Evolutionary conservation across 768 basidiomycete genomes (phyloP).

Genomic region (Suillus fuscotomentosus): DNA sequence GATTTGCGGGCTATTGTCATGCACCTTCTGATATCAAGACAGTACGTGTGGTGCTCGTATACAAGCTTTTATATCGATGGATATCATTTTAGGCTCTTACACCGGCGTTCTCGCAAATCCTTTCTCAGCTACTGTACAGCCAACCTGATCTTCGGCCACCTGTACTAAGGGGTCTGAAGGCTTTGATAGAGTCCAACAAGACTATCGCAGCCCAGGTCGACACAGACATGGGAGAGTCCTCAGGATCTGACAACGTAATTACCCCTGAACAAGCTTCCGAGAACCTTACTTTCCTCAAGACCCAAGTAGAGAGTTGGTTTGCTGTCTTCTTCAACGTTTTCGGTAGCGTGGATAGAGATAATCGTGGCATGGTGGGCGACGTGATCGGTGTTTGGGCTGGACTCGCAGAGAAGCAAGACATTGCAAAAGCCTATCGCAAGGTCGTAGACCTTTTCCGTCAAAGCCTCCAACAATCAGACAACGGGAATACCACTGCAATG

Average conservation of each 20-base stretch:
- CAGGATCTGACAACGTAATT: conserved; percentile 33
- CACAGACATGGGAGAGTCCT: conserved; percentile 24
- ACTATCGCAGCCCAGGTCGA: conserved; percentile 43
- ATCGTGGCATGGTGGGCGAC: conserved; percentile 76
- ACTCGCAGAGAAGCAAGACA: conserved; percentile 76
- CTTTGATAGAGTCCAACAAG: conserved; percentile 79
- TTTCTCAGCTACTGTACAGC: conserved; percentile 90
- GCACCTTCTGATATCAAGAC: conserved; percentile 70
- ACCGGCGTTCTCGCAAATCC: conserved; percentile 77
- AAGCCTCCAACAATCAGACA: conserved; percentile 47
- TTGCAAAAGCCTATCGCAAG: conserved; percentile 78
- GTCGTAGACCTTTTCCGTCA: conserved; percentile 69
- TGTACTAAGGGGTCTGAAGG: conserved; percentile 78
- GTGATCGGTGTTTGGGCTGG: conserved; percentile 85
- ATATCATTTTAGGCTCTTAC: conserved; percentile 58
- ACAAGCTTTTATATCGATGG: conserved; percentile 5
- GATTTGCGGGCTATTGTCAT: conserved; percentile 89
- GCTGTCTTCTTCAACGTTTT: conserved; percentile 98
- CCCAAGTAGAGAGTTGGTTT: conserved; percentile 89
- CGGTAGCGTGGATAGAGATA: conserved; percentile 74
- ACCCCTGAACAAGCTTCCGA: conserved; percentile 57
- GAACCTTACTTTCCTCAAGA: conserved; percentile 71
- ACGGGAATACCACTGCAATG: conserved; percentile 55
- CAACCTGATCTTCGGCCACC: conserved; percentile 82
- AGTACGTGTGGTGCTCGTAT: conserved; percentile 37